Percentiles rank a stretch among this genome's conserved stretches.
These are phyloP conservation scores for Ilyonectria destructans DNA, from an alignment of 2,329 filamentous ascomycete species.

Conservation along the genomic window DNA sequence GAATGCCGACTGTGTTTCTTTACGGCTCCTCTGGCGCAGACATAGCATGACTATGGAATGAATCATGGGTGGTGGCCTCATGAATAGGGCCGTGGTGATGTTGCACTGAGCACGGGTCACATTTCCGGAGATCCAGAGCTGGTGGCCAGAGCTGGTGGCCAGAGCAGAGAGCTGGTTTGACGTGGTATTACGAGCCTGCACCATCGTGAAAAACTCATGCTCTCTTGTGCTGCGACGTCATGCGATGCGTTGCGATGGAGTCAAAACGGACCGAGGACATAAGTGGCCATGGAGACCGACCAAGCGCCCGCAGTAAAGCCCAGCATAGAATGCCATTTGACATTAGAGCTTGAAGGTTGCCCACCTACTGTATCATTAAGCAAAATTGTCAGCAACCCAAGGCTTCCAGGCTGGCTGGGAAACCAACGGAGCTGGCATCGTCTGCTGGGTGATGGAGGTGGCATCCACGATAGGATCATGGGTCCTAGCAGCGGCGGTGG, in stretches of 20 bases:
- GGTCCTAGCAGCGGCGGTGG: slow-evolving; percentile 15
- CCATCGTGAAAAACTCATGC: slow-evolving; percentile 14
- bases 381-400: slow-evolving; percentile 15
- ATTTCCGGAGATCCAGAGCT: background rate
- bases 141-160: no score
- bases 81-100: slow-evolving; percentile 3
- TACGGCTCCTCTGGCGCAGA: slow-evolving; percentile 6
- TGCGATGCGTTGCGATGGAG: slow-evolving; percentile 35
- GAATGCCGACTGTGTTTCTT: slow-evolving; percentile 6
- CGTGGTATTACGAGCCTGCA: slow-evolving; percentile 6
- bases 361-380: background rate
- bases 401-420: slow-evolving; percentile 27
- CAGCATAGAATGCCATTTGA: background rate
- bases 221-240: slow-evolving; percentile 28
- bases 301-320: slow-evolving; percentile 33
- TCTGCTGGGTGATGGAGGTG: slow-evolving; percentile 11
- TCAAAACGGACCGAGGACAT: slow-evolving; percentile 44
- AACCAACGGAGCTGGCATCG: background rate
- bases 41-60: background rate
- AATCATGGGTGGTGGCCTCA: slow-evolving; percentile 4
- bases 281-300: slow-evolving; percentile 19
- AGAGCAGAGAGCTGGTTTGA: slow-evolving; percentile 2
- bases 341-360: background rate
- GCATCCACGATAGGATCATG: slow-evolving; percentile 11
- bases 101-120: slow-evolving; percentile 3